Conservation (phyloP, 768 basidiomycete genomes). For the Phlebiopsis flavidoalba region DNA sequence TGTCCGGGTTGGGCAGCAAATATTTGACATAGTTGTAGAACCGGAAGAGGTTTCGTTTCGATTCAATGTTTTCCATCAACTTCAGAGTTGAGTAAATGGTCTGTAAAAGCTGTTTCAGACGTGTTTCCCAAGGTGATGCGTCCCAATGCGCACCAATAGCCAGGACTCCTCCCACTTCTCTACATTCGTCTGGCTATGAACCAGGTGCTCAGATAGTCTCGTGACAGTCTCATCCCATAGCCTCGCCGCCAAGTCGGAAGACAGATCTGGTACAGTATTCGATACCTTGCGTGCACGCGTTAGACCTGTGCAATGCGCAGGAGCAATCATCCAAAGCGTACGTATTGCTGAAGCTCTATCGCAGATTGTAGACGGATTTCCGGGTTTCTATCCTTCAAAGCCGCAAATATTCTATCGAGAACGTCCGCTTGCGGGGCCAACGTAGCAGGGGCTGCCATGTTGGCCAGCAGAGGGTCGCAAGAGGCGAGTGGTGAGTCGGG, state of each 20-base stretch:
- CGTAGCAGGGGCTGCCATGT: constrained; percentile 59
- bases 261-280: constrained; percentile 71
- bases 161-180: constrained; percentile 83
- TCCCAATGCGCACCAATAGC: constrained; percentile 65
- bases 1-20: constrained; percentile 85
- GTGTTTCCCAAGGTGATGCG: neutral
- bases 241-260: constrained; percentile 74
- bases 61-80: constrained; percentile 74
- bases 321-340: constrained; percentile 30
- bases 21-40: constrained; percentile 93
- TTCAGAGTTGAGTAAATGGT: constrained; percentile 71
- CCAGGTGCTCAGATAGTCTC: constrained; percentile 74
- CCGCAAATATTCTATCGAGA: constrained; percentile 62
- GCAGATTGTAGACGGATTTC: constrained; percentile 69
- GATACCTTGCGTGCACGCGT: constrained; percentile 47
- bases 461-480: neutral
- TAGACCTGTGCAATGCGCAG: neutral
- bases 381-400: constrained; percentile 56
- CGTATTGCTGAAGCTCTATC: constrained; percentile 69
- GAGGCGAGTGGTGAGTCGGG: neutral
- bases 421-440: constrained; percentile 51
- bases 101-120: constrained; percentile 29
- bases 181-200: constrained; percentile 70
- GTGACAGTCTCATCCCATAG: constrained; percentile 86
- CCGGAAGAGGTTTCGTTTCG: constrained; percentile 74